Evolutionary conservation across 1,284 basidiomycete genomes (phyloP), one percentile per base, ranked within the genome.

Genomic region (Moesziomyces globuligerus): DNA sequence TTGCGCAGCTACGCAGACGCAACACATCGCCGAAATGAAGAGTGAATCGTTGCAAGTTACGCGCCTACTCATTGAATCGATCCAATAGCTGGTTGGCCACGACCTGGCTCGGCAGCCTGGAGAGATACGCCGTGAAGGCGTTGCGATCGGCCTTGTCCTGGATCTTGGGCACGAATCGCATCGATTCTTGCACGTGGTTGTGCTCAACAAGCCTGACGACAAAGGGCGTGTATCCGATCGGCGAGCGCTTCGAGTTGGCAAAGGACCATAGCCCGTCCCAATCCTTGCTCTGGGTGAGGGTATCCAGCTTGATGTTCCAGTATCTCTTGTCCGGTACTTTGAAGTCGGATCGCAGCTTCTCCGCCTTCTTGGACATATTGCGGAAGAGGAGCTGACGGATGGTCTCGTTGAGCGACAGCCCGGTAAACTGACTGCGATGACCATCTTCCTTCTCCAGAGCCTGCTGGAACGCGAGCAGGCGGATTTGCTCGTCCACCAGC

Each of bases 401-500:
- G 5, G 80, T 81, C 47, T 73, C 74, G 46, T 72, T 73, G 25
- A 78, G 59, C 38, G 72, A 77, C 15, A 75, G 55, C n/a, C 75
- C 74, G 10, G 49, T 52, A 21, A 50, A 71, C 7, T 50, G 39
- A 17, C 53, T 51, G 18, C 59, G 57, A 34, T 89, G 88, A 57
- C 91, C 89, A 0, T 89, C 83, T 72, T 98, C 96, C 65, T 90
- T 89, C 80, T 98, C 94, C 21, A 96, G 86, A 53, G 91, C 88
- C 75, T 92, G 89, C 81, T 99, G 95, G 41, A 90, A 84, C 0
- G 87, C 84, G 4, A 98, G 86, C 20, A 99, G 85, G 0, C 89
- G 87, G 6, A 87, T 86, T 45, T 88, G 90, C 76, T 98, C 96
- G 58, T 96, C 93, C 85, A 90, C 90, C 88, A 93, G 91, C 92